Evolutionary conservation across 1,139 yeast genomes (phyloP).

Genomic region (Entelexis sorbosivorans): DNA sequence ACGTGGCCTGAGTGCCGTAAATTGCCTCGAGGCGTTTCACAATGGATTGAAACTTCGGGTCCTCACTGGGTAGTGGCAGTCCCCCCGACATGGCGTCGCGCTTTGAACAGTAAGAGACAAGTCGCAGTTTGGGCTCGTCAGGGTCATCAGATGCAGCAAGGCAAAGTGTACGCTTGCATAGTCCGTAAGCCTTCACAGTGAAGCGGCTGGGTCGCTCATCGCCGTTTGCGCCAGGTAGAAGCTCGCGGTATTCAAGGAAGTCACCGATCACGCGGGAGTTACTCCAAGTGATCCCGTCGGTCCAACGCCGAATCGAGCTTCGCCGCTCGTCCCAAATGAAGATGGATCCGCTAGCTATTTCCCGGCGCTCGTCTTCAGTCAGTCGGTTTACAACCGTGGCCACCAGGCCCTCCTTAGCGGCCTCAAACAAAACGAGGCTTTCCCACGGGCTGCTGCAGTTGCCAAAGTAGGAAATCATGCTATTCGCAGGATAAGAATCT

Average conservation of each 20-base stretch:
- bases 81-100: conserved; percentile 28
- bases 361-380: conserved; percentile 45
- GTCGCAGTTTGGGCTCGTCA: conserved; percentile 32
- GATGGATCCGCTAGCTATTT: conserved; percentile 48
- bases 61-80: conserved; percentile 35
- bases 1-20: not conserved
- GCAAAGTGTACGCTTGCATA: conserved; percentile 50
- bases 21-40: conserved; percentile 29
- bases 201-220: conserved; percentile 24
- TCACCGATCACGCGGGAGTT: conserved; percentile 60
- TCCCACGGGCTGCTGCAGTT: conserved; percentile 46
- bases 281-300: conserved; percentile 61
- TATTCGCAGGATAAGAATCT: not conserved
- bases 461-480: conserved; percentile 53
- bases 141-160: conserved; percentile 40
- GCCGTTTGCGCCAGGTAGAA: conserved; percentile 31
- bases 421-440: conserved; percentile 56
- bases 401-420: conserved; percentile 45
- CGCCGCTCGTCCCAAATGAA: conserved; percentile 63
- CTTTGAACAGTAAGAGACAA: conserved; percentile 42
- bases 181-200: conserved; percentile 38
- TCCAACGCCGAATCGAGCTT: conserved; percentile 67
- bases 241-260: conserved; percentile 53
- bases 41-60: conserved; percentile 31
- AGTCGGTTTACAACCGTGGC: conserved; percentile 51